Base-by-base conservation (phyloP, 169 alveolate species). In the Toxoplasma gondii region DNA sequence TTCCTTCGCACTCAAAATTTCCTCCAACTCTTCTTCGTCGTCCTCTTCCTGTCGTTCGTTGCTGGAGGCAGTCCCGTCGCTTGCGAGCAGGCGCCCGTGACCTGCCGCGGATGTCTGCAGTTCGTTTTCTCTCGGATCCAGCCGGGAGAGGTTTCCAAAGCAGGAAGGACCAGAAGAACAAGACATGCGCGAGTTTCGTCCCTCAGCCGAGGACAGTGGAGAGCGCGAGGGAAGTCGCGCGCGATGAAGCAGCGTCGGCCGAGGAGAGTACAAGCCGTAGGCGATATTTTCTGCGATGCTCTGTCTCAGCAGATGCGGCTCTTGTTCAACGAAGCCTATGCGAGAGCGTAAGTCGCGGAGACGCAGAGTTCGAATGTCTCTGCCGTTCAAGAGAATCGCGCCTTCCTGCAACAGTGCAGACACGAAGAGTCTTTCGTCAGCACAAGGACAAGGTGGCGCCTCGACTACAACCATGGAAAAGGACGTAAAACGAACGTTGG, bases 251-350 rank as follows among this genome's bases (percentile, higher is more conserved):
- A 31, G 4, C n/a, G 4, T 64, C 27, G 29, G 98, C 98, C 90
- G 97, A 98, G 82, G 94, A 74, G 74, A 64, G 74, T 64, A 64
- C 29, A 98, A 92, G 91, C 98, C 98, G 94, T 97, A 97, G 64
- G 96, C 96, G 38, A 98, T 97, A 36, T 98, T 97, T 43, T 98
- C 99, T 70, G 97, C 97, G 88, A 95, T 54, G 44, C 92, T 94
- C 94, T 91, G 88, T 4, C 84, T 43, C 69, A 94, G 92, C 54
- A 94, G 54, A 17, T 45, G 70, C 36, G 96, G 95, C 53, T 94
- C 96, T 36, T 94, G 96, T 39, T 97, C 97, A 0, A 98, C 99
- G 74, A 96, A 96, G 12, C 98, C 98, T 9, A 98, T 95, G 36
- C 93, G 91, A 19, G 93, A 81, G 92, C 99, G 95, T 91, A 97